phyloP scores from a whole-genome alignment of 371 early-diverging fungal species.

The Mortierella sp. region DNA sequence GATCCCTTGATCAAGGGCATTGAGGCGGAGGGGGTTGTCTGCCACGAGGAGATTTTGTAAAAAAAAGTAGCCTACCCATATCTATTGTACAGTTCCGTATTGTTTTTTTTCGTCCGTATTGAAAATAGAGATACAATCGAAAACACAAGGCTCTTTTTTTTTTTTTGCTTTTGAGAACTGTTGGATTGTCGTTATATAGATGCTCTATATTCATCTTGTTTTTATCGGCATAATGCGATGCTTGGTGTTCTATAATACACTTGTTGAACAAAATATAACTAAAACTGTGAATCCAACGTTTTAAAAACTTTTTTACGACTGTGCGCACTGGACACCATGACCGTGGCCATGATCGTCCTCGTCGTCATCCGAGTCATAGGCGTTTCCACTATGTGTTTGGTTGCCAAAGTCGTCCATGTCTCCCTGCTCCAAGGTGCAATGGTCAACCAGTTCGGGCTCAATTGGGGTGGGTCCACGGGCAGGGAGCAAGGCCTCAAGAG shows the following conservation, averaged over 20 bases:
- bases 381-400: slow-evolving; percentile 58
- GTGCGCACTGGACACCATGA: slow-evolving; percentile 95
- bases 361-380: slow-evolving; percentile 69
- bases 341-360: slow-evolving; percentile 72
- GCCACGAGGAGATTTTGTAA: slow-evolving; percentile 85
- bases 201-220: no score
- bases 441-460: slow-evolving; percentile 68
- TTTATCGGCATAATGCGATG: no score
- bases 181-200: no score
- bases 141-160: no score
- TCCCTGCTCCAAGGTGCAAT: slow-evolving; percentile 73
- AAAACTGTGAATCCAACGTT: neutral
- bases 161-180: no score
- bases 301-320: slow-evolving; percentile 58
- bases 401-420: slow-evolving; percentile 82
- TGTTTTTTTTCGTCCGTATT: neutral
- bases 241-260: no score
- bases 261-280: no score
- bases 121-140: no score
- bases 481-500: slow-evolving; percentile 76
- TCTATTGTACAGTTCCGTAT: neutral
- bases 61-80: neutral
- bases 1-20: slow-evolving; percentile 89
- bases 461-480: slow-evolving; percentile 59
- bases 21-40: slow-evolving; percentile 88